phyloP scores from a whole-genome alignment of 441 rosid species.

The Erodium chrysanthum region DNA sequence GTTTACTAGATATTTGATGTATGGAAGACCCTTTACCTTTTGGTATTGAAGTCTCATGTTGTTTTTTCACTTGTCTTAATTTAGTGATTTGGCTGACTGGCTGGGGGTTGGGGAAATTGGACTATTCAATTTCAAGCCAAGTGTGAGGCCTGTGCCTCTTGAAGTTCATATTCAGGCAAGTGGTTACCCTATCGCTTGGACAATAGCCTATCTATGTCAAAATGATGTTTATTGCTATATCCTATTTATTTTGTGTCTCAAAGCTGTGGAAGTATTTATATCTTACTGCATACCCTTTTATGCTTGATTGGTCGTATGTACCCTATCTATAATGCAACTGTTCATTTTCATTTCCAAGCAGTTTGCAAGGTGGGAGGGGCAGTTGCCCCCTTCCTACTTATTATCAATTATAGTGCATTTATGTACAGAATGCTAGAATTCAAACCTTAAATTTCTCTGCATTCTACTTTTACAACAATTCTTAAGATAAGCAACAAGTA shows the following conservation, averaged over 20 bases:
- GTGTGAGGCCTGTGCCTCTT: constrained; percentile 99
- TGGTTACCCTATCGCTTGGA: constrained; percentile 14
- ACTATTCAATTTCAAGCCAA: constrained; percentile 97
- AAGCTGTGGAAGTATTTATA: constrained; percentile 2
- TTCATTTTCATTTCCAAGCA: background rate
- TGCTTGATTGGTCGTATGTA: background rate
- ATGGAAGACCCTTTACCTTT: too few relatives aligned
- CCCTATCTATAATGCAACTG: background rate
- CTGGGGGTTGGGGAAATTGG: constrained; percentile 91
- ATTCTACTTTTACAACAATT: background rate
- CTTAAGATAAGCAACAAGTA: background rate
- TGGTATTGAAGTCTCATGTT: background rate
- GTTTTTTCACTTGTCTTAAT: constrained; percentile 18
- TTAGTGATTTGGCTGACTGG: constrained; percentile 98
- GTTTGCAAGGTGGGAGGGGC: background rate
- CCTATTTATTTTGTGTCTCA: background rate
- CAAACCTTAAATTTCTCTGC: background rate
- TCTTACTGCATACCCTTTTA: background rate
- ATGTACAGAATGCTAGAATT: background rate
- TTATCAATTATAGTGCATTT: background rate
- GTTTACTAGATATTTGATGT: background rate
- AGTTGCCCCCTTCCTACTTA: background rate
- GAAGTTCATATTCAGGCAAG: constrained; percentile 99
- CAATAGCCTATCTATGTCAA: background rate
- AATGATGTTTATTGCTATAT: background rate